Percentiles rank a stretch among this genome's conserved stretches.
phyloP scores from a whole-genome alignment of 176 grass and related monocot species.

The Eragrostis curvula region DNA sequence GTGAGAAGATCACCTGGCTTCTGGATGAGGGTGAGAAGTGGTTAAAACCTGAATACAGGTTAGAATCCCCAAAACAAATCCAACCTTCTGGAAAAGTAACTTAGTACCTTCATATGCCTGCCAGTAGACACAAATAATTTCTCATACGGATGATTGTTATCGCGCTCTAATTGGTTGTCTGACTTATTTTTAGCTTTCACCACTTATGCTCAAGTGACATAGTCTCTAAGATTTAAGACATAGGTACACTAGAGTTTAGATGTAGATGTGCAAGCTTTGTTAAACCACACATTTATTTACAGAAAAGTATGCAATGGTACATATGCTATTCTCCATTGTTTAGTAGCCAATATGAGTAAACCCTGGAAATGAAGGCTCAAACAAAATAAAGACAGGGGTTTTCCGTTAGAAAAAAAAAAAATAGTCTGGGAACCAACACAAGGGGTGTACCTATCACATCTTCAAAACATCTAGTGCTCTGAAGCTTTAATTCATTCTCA shows the following conservation, averaged over 20 bases:
- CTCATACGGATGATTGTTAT: background rate
- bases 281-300: background rate
- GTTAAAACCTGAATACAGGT: conserved; percentile 99
- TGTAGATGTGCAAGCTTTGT: background rate
- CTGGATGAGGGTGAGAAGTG: conserved; percentile 98
- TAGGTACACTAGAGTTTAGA: background rate
- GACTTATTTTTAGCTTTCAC: background rate
- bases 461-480: conserved; percentile 6
- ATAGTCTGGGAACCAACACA: background rate
- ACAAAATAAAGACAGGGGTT: conserved; percentile 2
- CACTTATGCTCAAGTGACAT: background rate
- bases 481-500: conserved; percentile 26
- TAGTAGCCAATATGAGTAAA: background rate
- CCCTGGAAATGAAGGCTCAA: background rate
- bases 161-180: background rate
- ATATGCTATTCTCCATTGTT: background rate
- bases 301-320: background rate
- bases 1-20: conserved; percentile 99
- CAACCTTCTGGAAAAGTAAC: conserved; percentile 31
- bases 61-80: conserved; percentile 13
- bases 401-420: background rate
- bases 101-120: background rate
- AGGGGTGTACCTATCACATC: background rate
- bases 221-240: background rate
- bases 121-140: background rate